phyloP scores from a whole-genome alignment of 2,329 filamentous ascomycete genomes.

The Colletotrichum karsti region DNA sequence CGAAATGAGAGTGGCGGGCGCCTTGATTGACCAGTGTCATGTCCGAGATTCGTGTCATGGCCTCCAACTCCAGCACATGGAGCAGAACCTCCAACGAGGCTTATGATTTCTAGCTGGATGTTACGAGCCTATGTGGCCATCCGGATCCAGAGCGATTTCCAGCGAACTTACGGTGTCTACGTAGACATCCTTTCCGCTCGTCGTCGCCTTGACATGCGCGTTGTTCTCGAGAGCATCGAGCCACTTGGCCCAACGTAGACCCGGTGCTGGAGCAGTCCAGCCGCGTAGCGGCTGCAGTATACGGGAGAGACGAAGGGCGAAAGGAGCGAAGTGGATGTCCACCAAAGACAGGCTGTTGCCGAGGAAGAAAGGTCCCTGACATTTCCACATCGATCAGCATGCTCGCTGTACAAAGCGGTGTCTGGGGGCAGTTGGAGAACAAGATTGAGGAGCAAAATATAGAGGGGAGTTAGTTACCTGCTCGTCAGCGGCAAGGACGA shows the following conservation, averaged over 20 bases:
- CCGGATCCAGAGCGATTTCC: conserved; percentile 9
- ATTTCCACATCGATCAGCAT: background rate
- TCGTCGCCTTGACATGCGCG: conserved; percentile 71
- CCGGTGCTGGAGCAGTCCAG: conserved; percentile 71
- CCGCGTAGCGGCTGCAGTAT: conserved; percentile 71
- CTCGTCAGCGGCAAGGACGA: conserved; percentile 58
- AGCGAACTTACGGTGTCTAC: conserved; percentile 67
- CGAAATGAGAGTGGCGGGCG: no score
- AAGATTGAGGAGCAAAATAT: no score
- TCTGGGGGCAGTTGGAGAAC: no score
- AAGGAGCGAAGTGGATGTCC: conserved; percentile 80
- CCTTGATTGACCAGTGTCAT: no score
- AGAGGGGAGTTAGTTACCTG: conserved; percentile 36
- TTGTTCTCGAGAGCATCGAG: conserved; percentile 74
- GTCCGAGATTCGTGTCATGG: no score
- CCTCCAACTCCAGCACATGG: no score
- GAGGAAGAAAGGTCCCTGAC: conserved; percentile 74
- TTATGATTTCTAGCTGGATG: no score
- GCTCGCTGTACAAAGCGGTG: no score
- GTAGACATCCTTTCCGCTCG: conserved; percentile 65
- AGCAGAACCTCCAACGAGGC: no score
- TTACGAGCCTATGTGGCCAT: conserved; percentile 4
- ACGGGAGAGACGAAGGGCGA: conserved; percentile 73
- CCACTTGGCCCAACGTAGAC: conserved; percentile 73
- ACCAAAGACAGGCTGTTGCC: conserved; percentile 65